These are phyloP conservation scores for Auxenochlorella pyrenoidosa DNA, from an alignment of 139 green algal species.

Conservation along the genomic window DNA sequence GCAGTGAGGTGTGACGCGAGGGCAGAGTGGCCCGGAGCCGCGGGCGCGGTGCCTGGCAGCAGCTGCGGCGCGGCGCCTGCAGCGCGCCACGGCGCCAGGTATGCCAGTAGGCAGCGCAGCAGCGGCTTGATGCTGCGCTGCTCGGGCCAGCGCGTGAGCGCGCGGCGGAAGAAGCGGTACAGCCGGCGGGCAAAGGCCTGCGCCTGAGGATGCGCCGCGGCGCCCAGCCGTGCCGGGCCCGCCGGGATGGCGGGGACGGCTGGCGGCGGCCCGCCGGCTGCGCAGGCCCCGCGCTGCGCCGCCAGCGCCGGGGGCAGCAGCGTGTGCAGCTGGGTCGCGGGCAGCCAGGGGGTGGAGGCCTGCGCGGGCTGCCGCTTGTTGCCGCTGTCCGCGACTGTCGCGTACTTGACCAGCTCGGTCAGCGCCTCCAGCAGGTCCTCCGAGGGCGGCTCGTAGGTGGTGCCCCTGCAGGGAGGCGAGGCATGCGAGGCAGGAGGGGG, in stretches of 20 bases:
- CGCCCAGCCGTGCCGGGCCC: conserved; percentile 30
- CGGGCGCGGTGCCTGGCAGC: background rate
- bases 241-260: background rate
- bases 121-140: conserved; percentile 60
- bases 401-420: conserved; percentile 62
- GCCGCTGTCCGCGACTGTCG: conserved; percentile 43
- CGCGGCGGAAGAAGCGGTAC: conserved; percentile 71
- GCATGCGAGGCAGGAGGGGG: background rate
- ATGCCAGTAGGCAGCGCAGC: conserved; percentile 67
- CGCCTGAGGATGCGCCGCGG: conserved; percentile 24
- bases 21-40: background rate
- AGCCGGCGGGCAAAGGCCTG: conserved; percentile 73
- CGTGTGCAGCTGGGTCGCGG: conserved; percentile 48
- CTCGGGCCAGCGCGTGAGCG: conserved; percentile 73
- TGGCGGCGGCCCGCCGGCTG: background rate
- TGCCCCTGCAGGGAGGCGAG: conserved; percentile 21
- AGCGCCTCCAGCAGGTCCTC: conserved; percentile 76
- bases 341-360: conserved; percentile 62
- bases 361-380: conserved; percentile 59
- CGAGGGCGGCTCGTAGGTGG: conserved; percentile 67
- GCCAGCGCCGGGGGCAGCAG: conserved; percentile 19
- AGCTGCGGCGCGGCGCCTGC: background rate
- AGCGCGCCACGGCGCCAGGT: conserved; percentile 68
- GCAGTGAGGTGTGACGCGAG: conserved; percentile 34
- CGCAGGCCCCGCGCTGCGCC: background rate